Conservation (phyloP, 164 flowering plant species). For the Tinospora cordifolia region DNA sequence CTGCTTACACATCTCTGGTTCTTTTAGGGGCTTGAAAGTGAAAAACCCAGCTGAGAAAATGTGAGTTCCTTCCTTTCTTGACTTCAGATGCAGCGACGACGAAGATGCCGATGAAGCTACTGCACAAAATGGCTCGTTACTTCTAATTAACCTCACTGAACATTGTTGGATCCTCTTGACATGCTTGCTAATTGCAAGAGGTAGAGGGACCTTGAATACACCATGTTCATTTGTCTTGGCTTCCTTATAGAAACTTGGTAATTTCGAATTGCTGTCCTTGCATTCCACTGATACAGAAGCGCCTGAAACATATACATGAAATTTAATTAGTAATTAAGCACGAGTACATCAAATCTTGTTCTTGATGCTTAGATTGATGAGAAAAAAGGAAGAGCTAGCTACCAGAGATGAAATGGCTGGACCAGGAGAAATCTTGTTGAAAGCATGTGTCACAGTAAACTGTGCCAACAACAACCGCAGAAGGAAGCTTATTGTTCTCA, state of each 20-base stretch:
- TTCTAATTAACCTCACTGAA: constrained; percentile 52
- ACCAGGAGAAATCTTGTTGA: constrained; percentile 36
- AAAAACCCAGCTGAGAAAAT: constrained; percentile 56
- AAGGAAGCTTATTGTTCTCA: constrained; percentile 24
- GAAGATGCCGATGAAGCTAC: constrained; percentile 61
- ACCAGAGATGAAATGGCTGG: constrained; percentile 73
- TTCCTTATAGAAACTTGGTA: constrained; percentile 34
- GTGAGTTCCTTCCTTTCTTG: constrained; percentile 26
- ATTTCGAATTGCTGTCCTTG: constrained; percentile 21
- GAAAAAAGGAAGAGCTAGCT: constrained; percentile 2
- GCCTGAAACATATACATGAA: constrained; percentile 25
- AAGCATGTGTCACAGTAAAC: constrained; percentile 82
- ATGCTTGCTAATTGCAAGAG: constrained; percentile 55
- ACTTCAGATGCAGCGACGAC: constrained; percentile 48
- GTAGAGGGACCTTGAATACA: constrained; percentile 49
- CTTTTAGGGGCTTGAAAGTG: constrained; percentile 59
- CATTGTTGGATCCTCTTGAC: constrained; percentile 50
- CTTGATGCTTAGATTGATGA: too few relatives aligned
- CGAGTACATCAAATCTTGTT: too few relatives aligned
- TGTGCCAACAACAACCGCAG: constrained; percentile 68
- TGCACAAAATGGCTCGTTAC: constrained; percentile 65
- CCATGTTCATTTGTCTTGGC: constrained; percentile 62
- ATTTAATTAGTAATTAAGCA: background rate
- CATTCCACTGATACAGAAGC: constrained; percentile 57
- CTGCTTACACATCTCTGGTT: constrained; percentile 50